These are phyloP conservation scores for Plenodomus biglobosus DNA, from an alignment of 2,329 filamentous ascomycete species.

Conservation along the genomic window DNA sequence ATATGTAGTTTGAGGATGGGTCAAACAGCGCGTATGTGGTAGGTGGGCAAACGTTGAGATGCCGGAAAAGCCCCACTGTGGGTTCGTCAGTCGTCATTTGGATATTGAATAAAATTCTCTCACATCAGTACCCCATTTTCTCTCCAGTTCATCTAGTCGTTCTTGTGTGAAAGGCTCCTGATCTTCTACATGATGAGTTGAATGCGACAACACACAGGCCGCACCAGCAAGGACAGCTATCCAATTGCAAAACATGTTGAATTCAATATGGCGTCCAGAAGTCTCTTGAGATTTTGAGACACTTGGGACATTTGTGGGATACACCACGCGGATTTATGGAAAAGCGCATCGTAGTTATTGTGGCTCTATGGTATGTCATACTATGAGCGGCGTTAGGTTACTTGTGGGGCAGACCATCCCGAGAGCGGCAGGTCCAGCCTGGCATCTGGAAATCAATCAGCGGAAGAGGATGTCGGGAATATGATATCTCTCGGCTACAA, in stretches of 20 bases:
- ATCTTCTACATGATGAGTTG: constrained; percentile 31
- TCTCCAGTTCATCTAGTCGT: constrained; percentile 37
- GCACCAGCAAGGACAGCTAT: constrained; percentile 16
- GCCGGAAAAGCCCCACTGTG: constrained; percentile 67
- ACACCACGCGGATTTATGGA: constrained; percentile 29
- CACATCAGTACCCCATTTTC: constrained; percentile 49
- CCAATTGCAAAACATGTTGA: constrained; percentile 24
- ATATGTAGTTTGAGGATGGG: constrained; percentile 47
- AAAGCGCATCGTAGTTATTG: constrained; percentile 32
- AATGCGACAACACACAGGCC: constrained; percentile 26
- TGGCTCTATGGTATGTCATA: constrained; percentile 13
- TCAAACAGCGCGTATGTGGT: constrained; percentile 52
- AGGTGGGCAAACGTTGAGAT: constrained; percentile 61
- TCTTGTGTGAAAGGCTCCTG: constrained; percentile 33
- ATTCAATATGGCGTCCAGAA: background rate
- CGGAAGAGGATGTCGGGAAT: background rate
- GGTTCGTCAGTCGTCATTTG: constrained; percentile 8
- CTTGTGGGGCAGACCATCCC: constrained; percentile 20
- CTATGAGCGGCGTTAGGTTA: constrained; percentile 12
- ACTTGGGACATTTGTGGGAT: background rate
- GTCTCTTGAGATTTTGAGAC: background rate
- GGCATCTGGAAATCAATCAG: background rate
- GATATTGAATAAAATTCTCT: background rate
- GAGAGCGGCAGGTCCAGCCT: constrained; percentile 25
- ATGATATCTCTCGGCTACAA: background rate